A percentile compares a stretch with the other conserved stretches of the same genome.
phyloP scores from a whole-genome alignment of 2,329 filamentous ascomycete genomes.

The Aspergillus fischeri region DNA sequence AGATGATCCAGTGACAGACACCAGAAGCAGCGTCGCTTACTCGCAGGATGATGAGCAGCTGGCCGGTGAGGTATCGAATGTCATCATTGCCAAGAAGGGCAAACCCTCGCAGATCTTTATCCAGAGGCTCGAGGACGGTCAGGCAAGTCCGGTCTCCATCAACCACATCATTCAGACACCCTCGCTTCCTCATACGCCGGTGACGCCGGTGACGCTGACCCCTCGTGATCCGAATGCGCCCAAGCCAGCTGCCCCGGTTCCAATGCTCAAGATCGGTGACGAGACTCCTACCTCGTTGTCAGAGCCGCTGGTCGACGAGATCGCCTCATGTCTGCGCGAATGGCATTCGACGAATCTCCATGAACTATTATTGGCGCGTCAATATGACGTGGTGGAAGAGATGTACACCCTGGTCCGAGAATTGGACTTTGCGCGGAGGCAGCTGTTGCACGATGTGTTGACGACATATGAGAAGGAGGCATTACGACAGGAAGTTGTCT shows the following conservation, averaged over 20 bases:
- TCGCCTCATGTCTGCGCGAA: constrained; percentile 91
- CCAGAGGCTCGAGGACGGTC: constrained; percentile 31
- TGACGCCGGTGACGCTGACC: constrained; percentile 28
- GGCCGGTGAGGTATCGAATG: constrained; percentile 28
- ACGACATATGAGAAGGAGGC: constrained; percentile 77
- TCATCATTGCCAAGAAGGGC: constrained; percentile 35
- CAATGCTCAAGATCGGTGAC: constrained; percentile 96
- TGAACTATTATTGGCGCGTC: constrained; percentile 75
- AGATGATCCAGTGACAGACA: constrained; percentile 25
- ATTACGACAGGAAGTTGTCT: constrained; percentile 84
- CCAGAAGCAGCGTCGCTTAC: constrained; percentile 25
- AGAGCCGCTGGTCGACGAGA: constrained; percentile 94
- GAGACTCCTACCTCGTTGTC: constrained; percentile 86
- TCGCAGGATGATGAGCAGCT: constrained; percentile 24
- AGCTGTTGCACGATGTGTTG: constrained; percentile 90
- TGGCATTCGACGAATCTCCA: constrained; percentile 98
- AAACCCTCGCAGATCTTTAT: constrained; percentile 39
- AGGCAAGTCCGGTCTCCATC: constrained; percentile 28
- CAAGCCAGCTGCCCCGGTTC: constrained; percentile 85
- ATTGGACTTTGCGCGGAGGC: constrained; percentile 80
- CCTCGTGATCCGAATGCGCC: constrained; percentile 58
- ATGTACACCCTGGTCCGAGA: constrained; percentile 75
- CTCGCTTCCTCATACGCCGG: constrained; percentile 34
- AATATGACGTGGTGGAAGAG: constrained; percentile 76
- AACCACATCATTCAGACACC: constrained; percentile 20